Evolutionary conservation across 1,284 basidiomycete genomes (phyloP), one percentile per base, ranked within the genome.

Genomic region (Apiotrichum mycotoxinovorans): DNA sequence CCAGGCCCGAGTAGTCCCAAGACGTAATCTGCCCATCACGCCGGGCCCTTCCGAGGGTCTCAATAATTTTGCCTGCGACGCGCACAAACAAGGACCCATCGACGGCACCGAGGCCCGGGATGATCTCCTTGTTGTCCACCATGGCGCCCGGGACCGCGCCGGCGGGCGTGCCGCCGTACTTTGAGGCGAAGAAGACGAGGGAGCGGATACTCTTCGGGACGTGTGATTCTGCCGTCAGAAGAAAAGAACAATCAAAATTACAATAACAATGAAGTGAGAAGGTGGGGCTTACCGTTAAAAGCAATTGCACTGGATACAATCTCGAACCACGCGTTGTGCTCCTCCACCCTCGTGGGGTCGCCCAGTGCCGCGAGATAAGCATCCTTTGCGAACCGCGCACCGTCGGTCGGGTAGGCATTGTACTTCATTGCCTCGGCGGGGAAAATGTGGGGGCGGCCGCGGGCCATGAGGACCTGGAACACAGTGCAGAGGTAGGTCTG

Each of bases 51-150:
- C 85, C 85, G 56, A 85, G 74, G 17, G 76, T 79, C 38, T 84
- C 76, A 81, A 85, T 82, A 64, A 86, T 66, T 34, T 84, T 76
- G 1, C 85, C 85, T 1, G 85, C 85, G 30, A 83, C 81, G 33
- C 86, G 76, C 1, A 84, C 78, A 63, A 87, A 88, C 12, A 87
- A 59, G 4, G 82, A 82, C 1, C 85, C 86, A 64, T 87, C 86
- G 51, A 85, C 63, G 63, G 34, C 23, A 3, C 34, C 68, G 35
- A 80, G 75, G 2, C 83, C 85, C 4, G 63, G 59, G 20, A 78
- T 58, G 2, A 66, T 63, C 56, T 75, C 70, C 34, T 66, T 66
- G 56, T 79, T 77, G 11, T 63, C 63, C 38, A 73, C 75, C 2
- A 45, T 34, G 14, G 66, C 77, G 4, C 84, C 84, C 45, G 79